These are phyloP conservation scores for Peziza echinospora DNA, from an alignment of 495 filamentous ascomycete genomes.

Conservation along the genomic window DNA sequence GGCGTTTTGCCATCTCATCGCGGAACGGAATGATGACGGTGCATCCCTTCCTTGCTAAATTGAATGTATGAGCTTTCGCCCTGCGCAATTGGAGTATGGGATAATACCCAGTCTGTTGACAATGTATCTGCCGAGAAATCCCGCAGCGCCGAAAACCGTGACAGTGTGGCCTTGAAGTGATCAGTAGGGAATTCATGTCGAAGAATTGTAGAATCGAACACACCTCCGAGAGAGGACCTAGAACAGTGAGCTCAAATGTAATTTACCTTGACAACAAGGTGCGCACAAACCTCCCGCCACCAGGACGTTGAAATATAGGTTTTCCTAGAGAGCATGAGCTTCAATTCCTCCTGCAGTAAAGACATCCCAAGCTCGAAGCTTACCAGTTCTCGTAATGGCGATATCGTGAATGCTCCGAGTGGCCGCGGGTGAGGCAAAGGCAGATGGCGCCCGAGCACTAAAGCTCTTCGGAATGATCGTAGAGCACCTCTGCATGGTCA, in stretches of 20 bases:
- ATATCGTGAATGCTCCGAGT: constrained; percentile 50
- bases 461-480: constrained; percentile 10
- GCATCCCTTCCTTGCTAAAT: constrained; percentile 65
- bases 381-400: constrained; percentile 65
- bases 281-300: not conserved
- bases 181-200: not conserved
- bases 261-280: not conserved
- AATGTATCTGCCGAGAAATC: constrained; percentile 90
- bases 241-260: constrained; percentile 12
- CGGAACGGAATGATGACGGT: constrained; percentile 83
- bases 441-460: constrained; percentile 4
- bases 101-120: constrained; percentile 76
- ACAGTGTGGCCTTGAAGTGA: constrained; percentile 58
- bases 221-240: constrained; percentile 74
- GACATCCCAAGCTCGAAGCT: not conserved
- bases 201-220: constrained; percentile 20
- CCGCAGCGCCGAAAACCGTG: constrained; percentile 94
- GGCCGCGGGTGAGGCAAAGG: constrained; percentile 7
- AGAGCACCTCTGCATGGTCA: constrained; percentile 18
- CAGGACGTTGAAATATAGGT: not conserved
- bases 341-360: constrained; percentile 1
- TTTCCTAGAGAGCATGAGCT: constrained; percentile 5
- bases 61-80: constrained; percentile 20
- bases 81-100: not conserved
- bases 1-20: constrained; percentile 93